Percentiles rank a stretch among this genome's conserved stretches.
These are phyloP conservation scores for Candida nanaspora DNA, from an alignment of 805 yeast genomes.

Conservation along the genomic window DNA sequence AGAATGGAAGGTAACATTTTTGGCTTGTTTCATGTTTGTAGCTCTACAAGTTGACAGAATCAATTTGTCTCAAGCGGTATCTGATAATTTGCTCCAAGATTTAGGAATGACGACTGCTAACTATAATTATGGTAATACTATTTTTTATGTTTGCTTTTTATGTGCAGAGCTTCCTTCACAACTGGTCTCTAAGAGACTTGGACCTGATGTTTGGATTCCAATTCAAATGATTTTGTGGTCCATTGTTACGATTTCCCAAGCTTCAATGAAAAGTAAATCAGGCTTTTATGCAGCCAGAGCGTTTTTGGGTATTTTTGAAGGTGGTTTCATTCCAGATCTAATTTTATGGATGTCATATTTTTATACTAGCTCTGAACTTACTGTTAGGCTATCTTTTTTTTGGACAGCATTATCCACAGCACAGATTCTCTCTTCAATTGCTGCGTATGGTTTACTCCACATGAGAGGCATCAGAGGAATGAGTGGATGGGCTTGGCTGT, in stretches of 20 bases:
- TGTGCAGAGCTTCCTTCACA: constrained; percentile 56
- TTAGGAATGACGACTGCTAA: constrained; percentile 43
- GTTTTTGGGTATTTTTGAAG: constrained; percentile 51
- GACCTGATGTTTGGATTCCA: constrained; percentile 53
- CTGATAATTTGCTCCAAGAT: constrained; percentile 44
- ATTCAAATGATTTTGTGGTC: constrained; percentile 46
- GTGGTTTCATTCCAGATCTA: constrained; percentile 64
- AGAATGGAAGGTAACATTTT: constrained; percentile 44
- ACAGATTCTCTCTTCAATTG: constrained; percentile 35
- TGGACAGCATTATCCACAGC: constrained; percentile 50
- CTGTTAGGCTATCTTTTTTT: constrained; percentile 51
- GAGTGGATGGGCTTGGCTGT: constrained; percentile 62
- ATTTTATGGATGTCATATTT: constrained; percentile 61
- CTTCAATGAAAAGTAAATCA: constrained; percentile 30
- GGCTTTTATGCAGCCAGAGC: constrained; percentile 44
- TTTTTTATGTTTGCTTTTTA: constrained; percentile 40
- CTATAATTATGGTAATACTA: constrained; percentile 48
- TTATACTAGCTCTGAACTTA: constrained; percentile 51
- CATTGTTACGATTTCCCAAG: constrained; percentile 42
- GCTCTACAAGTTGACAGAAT: constrained; percentile 49
- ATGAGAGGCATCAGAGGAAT: constrained; percentile 37
- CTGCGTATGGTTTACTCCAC: constrained; percentile 44
- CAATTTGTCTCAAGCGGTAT: constrained; percentile 40
- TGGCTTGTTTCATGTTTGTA: constrained; percentile 50
- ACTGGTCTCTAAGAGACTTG: constrained; percentile 46